phyloP scores from a whole-genome alignment of 2,329 filamentous ascomycete genomes.

The Aspergillus proliferans region DNA sequence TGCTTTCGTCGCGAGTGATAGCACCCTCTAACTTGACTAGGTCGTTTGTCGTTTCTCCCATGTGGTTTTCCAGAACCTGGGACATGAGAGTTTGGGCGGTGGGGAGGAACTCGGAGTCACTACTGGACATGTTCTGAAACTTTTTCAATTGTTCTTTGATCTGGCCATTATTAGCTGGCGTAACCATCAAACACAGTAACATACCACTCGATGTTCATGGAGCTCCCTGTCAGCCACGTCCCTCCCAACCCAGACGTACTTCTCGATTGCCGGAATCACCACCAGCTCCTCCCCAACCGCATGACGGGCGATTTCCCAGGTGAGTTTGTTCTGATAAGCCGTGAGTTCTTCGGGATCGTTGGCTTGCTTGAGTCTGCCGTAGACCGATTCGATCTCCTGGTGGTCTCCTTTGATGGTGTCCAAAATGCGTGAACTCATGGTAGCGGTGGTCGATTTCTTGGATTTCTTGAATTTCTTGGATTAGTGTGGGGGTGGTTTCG shows the following conservation, averaged over 20 bases:
- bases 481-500: neutral
- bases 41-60: slow-evolving; percentile 47
- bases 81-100: slow-evolving; percentile 42
- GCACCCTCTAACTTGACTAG: slow-evolving; percentile 44
- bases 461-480: neutral
- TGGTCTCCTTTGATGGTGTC: slow-evolving; percentile 38
- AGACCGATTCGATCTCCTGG: slow-evolving; percentile 34
- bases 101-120: slow-evolving; percentile 38
- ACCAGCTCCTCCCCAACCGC: slow-evolving; percentile 46
- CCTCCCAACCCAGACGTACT: slow-evolving; percentile 39
- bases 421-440: slow-evolving; percentile 15
- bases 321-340: slow-evolving; percentile 45
- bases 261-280: slow-evolving; percentile 49
- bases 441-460: neutral
- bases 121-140: slow-evolving; percentile 43
- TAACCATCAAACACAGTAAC: neutral
- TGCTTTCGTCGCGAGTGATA: slow-evolving; percentile 31
- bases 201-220: slow-evolving; percentile 41
- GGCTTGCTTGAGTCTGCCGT: slow-evolving; percentile 36
- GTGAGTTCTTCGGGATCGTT: slow-evolving; percentile 36
- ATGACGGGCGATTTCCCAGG: slow-evolving; percentile 48
- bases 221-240: slow-evolving; percentile 45
- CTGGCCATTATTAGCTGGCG: slow-evolving; percentile 26
- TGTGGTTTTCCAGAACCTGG: slow-evolving; percentile 42
- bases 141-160: slow-evolving; percentile 47